These are phyloP conservation scores for Phytophthora capsici DNA, from an alignment of 352 stramenopile genomes.

Conservation along the genomic window DNA sequence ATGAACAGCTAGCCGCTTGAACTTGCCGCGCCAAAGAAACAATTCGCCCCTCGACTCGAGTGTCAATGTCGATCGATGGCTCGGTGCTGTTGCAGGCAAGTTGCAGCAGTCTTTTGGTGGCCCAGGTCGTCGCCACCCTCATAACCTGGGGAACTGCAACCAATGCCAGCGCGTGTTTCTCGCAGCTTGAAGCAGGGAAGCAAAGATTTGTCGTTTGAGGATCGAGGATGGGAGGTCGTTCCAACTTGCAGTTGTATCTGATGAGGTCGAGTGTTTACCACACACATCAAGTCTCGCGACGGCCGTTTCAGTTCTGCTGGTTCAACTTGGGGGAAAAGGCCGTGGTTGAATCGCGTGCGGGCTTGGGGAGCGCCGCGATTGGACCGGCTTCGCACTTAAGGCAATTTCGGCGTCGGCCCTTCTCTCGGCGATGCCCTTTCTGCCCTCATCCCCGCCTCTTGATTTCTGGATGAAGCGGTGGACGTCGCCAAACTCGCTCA, in stretches of 20 bases:
- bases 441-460: constrained; percentile 14
- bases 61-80: neutral
- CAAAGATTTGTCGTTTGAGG: constrained; percentile 31
- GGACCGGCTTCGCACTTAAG: neutral
- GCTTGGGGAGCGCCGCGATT: constrained; percentile 21
- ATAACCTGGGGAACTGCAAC: constrained; percentile 6
- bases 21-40: constrained; percentile 10
- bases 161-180: constrained; percentile 29
- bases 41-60: too few species aligned
- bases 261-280: neutral
- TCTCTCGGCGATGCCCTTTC: constrained; percentile 10
- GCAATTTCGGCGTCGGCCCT: constrained; percentile 1
- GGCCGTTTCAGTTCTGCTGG: constrained; percentile 29
- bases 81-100: neutral
- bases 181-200: constrained; percentile 27
- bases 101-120: neutral
- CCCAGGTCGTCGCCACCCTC: neutral
- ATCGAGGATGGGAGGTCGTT: constrained; percentile 17
- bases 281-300: constrained; percentile 21
- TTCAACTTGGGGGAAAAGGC: constrained; percentile 32
- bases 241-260: neutral
- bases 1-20: constrained; percentile 21
- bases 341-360: constrained; percentile 37
- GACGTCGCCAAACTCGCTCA: constrained; percentile 28
- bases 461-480: constrained; percentile 23